Evolutionary conservation across 2,329 filamentous ascomycete genomes (phyloP), one percentile per base, ranked within the genome.

Genomic region (Meredithiella fracta): DNA sequence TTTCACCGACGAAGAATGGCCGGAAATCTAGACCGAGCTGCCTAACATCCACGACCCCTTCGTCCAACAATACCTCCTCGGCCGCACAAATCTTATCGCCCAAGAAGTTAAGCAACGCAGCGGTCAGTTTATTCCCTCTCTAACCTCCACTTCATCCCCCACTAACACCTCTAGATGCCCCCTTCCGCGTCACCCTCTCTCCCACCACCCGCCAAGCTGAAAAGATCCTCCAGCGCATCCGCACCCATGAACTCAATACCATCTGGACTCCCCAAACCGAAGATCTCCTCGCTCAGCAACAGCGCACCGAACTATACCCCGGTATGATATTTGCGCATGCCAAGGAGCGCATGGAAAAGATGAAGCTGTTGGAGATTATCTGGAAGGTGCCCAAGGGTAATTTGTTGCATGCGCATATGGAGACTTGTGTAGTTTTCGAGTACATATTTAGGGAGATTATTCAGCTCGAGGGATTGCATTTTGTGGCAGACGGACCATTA

Each of bases 261-360:
- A 72, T 91, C 59, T 95, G 89, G 90, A 88, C 82, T 8, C 73
- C 78, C 31, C 76, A 79, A 49, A 78, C 85, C 52, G 85, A 91
- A 63, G 82, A 90, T 64, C 74, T 74, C 47, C 71, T 88, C 2
- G 81, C 83, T 2, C 76, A 78, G 60, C 70, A 79, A 56, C 71
- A 69, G n/a, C 67, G 80, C 62, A 76, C 79, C 59, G 79, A 80
- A 61, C 72, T 91, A 53, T 87, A 85, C 65, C 88, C 88, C 0
- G 90, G 90, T 9, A 94, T 95, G 84, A 92, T 94, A 85, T 96
- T 95, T 69, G 82, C 79, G 37, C 75, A 91, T 37, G 88, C 88
- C 62, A 91, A 89, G 67, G 78, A 82, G n/a, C 79, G 80, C 38
- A 94, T 95, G 80, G 87, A 94, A 68, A 74, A 75, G 62, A 94